Conservation (phyloP, 2,329 filamentous ascomycete species). For the Venturia aucupariae region DNA sequence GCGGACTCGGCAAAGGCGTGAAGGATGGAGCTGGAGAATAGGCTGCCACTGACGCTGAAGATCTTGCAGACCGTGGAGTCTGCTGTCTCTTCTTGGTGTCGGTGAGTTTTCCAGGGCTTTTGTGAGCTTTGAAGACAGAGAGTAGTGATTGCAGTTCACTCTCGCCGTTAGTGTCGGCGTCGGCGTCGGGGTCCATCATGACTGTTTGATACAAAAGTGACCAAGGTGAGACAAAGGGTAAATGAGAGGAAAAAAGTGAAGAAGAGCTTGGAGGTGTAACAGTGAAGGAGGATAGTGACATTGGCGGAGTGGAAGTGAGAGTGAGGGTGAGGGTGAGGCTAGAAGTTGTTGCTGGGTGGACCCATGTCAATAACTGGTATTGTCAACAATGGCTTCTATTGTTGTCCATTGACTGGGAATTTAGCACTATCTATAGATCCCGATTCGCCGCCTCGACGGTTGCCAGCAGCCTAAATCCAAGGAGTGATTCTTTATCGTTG, state of each 20-base stretch:
- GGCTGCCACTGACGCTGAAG: neutral
- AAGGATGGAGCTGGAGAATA: neutral
- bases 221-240: too few relatives aligned
- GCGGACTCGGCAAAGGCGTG: neutral
- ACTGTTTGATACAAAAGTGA: neutral
- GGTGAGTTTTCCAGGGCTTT: neutral
- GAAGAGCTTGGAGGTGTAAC: neutral
- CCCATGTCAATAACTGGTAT: neutral
- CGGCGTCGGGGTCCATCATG: neutral
- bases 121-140: neutral
- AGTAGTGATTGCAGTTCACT: neutral
- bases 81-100: neutral
- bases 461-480: too few relatives aligned
- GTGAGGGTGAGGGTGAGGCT: neutral
- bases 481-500: too few relatives aligned
- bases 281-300: neutral
- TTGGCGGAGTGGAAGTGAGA: neutral
- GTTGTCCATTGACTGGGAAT: neutral
- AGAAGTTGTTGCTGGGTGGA: neutral
- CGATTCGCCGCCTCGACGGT: neutral
- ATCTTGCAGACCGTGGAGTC: neutral
- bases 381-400: slow-evolving; percentile 4
- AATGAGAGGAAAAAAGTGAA: neutral
- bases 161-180: too few relatives aligned
- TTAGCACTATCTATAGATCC: neutral